Evolutionary conservation across 805 yeast genomes (phyloP), one percentile per base, ranked within the genome.

Genomic region (Hanseniaspora singularis): DNA sequence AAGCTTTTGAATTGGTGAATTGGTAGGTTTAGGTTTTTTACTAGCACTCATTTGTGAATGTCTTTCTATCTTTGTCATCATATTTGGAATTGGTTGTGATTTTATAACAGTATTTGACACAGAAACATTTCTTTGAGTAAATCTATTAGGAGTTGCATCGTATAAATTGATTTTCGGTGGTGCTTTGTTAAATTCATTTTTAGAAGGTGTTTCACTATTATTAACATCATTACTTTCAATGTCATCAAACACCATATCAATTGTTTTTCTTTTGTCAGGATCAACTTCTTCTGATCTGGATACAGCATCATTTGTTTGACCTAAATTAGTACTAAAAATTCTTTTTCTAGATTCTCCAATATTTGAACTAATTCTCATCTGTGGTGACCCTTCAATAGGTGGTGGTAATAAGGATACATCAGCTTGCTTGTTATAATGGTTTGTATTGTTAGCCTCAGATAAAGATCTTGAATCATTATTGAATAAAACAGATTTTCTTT

Each of bases 371-470:
- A 63, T 60, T 40, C 66, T 55, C 34, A 63, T 63, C 16, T 64
- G 65, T 18, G 65, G 66, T 8, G 66, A 63, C 48, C 61, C 64
- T 8, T 65, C 65, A 45, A 58, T 54, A 19, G 66, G 66, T n/a
- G 66, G 66, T 12, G 65, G 65, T 47, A 63, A 51, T 22, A 62
- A 54, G 3, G 65, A 63, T 30, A 56, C 58, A 23, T 54, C 56
- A 31, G 28, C 16, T 34, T 34, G 26, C 6, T 22, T 24, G 23
- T 15, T 18, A 8, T n/a, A n/a, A n/a, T n/a, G n/a, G n/a, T n/a
- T n/a, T n/a, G n/a, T n/a, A n/a, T n/a, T n/a, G n/a, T n/a, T n/a
- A n/a, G n/a, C n/a, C n/a, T n/a, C n/a, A n/a, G n/a, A n/a, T n/a
- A n/a, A n/a, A n/a, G n/a, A n/a, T n/a, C n/a, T 18, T 3, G 40